Evolutionary conservation across 768 basidiomycete genomes (phyloP).

Genomic region (Trichaptum fuscoviolaceum): DNA sequence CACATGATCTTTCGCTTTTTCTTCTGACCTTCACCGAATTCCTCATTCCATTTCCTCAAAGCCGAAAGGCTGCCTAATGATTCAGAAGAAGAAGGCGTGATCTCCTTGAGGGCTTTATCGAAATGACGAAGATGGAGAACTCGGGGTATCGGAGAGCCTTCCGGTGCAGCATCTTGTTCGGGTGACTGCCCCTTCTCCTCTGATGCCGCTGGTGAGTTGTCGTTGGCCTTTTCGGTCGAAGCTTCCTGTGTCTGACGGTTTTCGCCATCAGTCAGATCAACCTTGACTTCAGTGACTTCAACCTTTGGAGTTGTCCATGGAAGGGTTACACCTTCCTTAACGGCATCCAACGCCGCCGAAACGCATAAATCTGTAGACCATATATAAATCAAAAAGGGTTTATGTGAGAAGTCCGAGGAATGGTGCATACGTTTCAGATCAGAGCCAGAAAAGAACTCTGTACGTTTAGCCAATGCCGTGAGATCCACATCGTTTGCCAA

Average conservation of each 20-base stretch:
- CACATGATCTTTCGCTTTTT: constrained; percentile 69
- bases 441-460: constrained; percentile 88
- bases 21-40: constrained; percentile 82
- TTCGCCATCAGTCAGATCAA: constrained; percentile 1
- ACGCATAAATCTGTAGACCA: constrained; percentile 75
- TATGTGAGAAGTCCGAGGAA: constrained; percentile 2
- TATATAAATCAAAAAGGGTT: constrained; percentile 8
- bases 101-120: constrained; percentile 79
- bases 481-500: constrained; percentile 62
- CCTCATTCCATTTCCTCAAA: constrained; percentile 86
- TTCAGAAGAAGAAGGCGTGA: constrained; percentile 82
- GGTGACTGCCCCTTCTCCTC: constrained; percentile 5
- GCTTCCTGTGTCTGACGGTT: constrained; percentile 4
- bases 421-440: constrained; percentile 80
- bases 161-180: constrained; percentile 10
- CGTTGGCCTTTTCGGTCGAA: not conserved
- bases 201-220: not conserved
- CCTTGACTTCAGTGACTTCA: constrained; percentile 1
- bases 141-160: constrained; percentile 23
- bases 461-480: constrained; percentile 56
- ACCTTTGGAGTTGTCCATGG: constrained; percentile 54
- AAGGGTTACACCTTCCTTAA: constrained; percentile 77
- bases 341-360: constrained; percentile 83
- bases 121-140: constrained; percentile 62
- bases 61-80: constrained; percentile 68